phyloP scores from a whole-genome alignment of 805 yeast species.

The Isabelozyma gotoi region DNA sequence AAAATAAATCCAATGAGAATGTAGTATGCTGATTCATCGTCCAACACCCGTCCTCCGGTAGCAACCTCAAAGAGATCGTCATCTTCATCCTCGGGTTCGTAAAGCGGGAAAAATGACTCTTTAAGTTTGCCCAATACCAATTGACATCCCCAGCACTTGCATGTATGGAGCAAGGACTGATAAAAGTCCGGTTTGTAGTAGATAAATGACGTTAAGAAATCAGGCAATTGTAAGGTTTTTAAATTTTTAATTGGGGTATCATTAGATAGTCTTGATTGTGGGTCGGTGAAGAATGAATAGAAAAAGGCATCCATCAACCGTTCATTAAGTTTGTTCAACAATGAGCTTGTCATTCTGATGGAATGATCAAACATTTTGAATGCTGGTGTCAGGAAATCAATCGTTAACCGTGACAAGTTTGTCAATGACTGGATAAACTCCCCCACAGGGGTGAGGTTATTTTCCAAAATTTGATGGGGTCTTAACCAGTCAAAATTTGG shows the following conservation, averaged over 20 bases:
- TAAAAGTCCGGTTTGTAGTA: slow-evolving; percentile 37
- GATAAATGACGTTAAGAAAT: slow-evolving; percentile 34
- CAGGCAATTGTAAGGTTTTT: slow-evolving; percentile 28
- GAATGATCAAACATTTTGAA: slow-evolving; percentile 35
- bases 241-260: slow-evolving; percentile 12
- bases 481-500: slow-evolving; percentile 36
- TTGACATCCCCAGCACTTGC: slow-evolving; percentile 37
- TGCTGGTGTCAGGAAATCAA: slow-evolving; percentile 35
- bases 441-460: slow-evolving; percentile 30
- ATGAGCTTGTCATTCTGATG: slow-evolving; percentile 25
- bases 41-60: background rate
- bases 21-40: slow-evolving; percentile 25
- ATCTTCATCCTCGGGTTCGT: slow-evolving; percentile 9
- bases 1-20: slow-evolving; percentile 31
- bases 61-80: background rate
- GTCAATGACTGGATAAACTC: slow-evolving; percentile 23
- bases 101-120: slow-evolving; percentile 19
- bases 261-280: slow-evolving; percentile 2
- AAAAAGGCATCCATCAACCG: slow-evolving; percentile 37
- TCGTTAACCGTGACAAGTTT: slow-evolving; percentile 20
- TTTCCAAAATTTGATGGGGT: slow-evolving; percentile 32
- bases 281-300: slow-evolving; percentile 18
- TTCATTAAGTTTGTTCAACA: slow-evolving; percentile 32
- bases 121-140: slow-evolving; percentile 21
- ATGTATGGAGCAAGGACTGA: slow-evolving; percentile 33